Percentiles rank a stretch among this genome's conserved stretches.
These are phyloP conservation scores for Chernovozyma aurita DNA, from an alignment of 1,139 yeast species.

Conservation along the genomic window DNA sequence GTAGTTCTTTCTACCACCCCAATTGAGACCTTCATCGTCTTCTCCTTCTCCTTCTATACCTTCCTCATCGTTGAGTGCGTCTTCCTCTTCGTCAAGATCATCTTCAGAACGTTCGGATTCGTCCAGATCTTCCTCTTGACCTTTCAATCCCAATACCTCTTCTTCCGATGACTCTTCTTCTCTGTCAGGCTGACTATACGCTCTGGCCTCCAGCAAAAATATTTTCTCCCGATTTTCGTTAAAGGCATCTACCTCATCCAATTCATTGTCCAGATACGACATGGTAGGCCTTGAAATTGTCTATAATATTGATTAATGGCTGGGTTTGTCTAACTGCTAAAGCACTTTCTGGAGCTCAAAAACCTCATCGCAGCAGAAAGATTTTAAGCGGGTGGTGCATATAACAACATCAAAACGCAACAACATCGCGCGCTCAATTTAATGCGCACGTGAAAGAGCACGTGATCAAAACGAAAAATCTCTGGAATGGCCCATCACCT, in stretches of 20 bases:
- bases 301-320: too few species aligned
- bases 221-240: constrained; percentile 62
- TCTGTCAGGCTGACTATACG: constrained; percentile 23
- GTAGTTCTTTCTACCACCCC: constrained; percentile 81
- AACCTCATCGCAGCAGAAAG: too few species aligned
- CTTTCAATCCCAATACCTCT: constrained; percentile 25
- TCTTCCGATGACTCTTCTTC: constrained; percentile 34
- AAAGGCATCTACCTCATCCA: constrained; percentile 71
- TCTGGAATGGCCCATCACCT: too few species aligned
- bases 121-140: constrained; percentile 21
- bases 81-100: constrained; percentile 31
- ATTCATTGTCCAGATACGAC: constrained; percentile 23
- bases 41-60: constrained; percentile 44
- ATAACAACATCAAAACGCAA: too few species aligned
- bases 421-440: too few species aligned
- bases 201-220: constrained; percentile 55
- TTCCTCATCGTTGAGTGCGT: constrained; percentile 30
- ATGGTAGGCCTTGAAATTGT: not conserved
- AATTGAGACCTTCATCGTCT: constrained; percentile 55
- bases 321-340: too few species aligned
- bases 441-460: too few species aligned
- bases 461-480: too few species aligned
- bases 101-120: too few species aligned
- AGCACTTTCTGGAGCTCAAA: too few species aligned
- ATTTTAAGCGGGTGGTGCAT: too few species aligned